Base-by-base conservation (phyloP, 768 basidiomycete species). In the Mycena capillaripes region DNA sequence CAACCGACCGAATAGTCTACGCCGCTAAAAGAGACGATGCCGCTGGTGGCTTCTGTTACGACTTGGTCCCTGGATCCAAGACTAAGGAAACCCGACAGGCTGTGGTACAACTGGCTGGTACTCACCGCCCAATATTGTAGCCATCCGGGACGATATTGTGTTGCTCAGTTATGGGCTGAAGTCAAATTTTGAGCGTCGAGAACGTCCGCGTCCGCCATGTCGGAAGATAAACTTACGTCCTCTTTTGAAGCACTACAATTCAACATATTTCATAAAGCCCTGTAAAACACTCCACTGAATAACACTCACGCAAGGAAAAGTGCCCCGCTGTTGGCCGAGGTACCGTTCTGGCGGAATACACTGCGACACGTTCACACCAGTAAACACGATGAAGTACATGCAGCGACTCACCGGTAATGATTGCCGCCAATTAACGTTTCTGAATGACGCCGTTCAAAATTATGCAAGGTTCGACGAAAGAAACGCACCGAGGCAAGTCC, bases 221-320 rank as follows among this genome's bases (percentile, higher is more conserved):
- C 9, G 25, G 9, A 27, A 27, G 5, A 7, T n/a, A 56, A 38
- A 4, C 66, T 27, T 44, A 69, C 72, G 17, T 73, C 67, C 23
- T 73, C 72, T 46, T 27, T 66, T 9, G 72, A 73, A 16, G 72
- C 72, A 32, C 71, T 72, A 30, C n/a, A n/a, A n/a, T n/a, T n/a
- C n/a, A n/a, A n/a, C n/a, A n/a, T n/a, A n/a, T n/a, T n/a, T n/a
- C n/a, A n/a, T n/a, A n/a, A n/a, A n/a, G n/a, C n/a, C n/a, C n/a
- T n/a, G n/a, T n/a, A n/a, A n/a, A n/a, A n/a, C 42, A 7, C 17
- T 23, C 14, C 11, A 23, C 53, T n/a, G 25, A 19, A 23, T 32
- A 63, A 30, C 4, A 81, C 87, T 72, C 75, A 88, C 86, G 86
- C 87, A 19, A 89, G 80, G 76, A 89, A 89, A 21, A 87, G 74